phyloP scores from a whole-genome alignment of 1,284 basidiomycete genomes.

The Naganishia cerealis region DNA sequence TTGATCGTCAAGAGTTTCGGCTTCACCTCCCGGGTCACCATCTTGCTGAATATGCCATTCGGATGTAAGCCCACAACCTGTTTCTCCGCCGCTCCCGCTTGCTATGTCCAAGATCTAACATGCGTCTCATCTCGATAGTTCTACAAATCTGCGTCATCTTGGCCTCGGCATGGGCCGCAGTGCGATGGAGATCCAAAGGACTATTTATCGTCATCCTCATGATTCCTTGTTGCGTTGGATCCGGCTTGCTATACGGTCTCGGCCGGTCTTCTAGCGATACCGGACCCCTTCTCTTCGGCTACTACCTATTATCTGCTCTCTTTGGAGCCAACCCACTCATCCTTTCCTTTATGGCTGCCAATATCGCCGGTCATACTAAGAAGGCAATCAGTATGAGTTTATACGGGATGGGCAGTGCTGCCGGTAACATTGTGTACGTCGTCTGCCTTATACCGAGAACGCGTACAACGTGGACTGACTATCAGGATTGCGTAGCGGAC shows the following conservation, averaged over 20 bases:
- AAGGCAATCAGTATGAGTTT: constrained; percentile 43
- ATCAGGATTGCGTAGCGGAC: constrained; percentile 31
- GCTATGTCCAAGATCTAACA: not conserved
- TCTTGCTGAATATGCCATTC: constrained; percentile 37
- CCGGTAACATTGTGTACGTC: constrained; percentile 39
- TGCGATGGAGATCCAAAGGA: constrained; percentile 10
- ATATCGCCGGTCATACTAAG: constrained; percentile 46
- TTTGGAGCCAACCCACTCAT: constrained; percentile 43
- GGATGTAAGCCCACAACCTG: not conserved
- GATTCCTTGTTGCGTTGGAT: constrained; percentile 32
- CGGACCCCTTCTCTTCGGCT: constrained; percentile 38
- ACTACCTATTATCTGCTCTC: constrained; percentile 42
- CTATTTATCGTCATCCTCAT: constrained; percentile 14
- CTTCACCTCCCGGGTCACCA: constrained; percentile 35
- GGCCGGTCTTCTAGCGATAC: constrained; percentile 23
- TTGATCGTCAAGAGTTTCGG: constrained; percentile 39
- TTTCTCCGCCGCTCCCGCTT: constrained; percentile 2
- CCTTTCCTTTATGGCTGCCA: constrained; percentile 42
- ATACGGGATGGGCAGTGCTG: constrained; percentile 40
- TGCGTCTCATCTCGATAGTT: not conserved
- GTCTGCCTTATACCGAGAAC: constrained; percentile 32
- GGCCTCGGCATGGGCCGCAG: constrained; percentile 15
- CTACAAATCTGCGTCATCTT: constrained; percentile 18
- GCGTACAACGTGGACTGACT: not conserved
- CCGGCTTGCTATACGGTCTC: constrained; percentile 29